Evolutionary conservation across 1,284 basidiomycete genomes (phyloP).

Genomic region (Mixia osmundae): DNA sequence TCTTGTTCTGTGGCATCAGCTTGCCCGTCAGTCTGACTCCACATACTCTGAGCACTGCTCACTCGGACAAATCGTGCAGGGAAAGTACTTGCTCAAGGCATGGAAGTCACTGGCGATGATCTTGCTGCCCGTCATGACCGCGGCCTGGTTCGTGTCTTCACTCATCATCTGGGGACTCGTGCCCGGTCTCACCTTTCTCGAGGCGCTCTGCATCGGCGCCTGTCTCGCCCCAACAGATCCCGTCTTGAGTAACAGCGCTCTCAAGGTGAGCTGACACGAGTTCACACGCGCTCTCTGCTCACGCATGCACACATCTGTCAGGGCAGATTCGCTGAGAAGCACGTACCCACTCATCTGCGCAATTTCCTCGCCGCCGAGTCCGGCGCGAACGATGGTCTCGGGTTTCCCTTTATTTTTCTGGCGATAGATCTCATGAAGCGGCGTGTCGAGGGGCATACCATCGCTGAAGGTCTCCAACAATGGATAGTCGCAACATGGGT

Average conservation of each 20-base stretch:
- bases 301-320: no score
- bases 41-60: conserved; percentile 12
- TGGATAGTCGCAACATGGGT: conserved; percentile 24
- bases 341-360: conserved; percentile 22
- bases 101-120: conserved; percentile 20
- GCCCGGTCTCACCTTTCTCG: conserved; percentile 19
- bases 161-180: conserved; percentile 22
- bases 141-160: conserved; percentile 23
- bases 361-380: conserved; percentile 27
- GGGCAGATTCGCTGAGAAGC: conserved; percentile 24
- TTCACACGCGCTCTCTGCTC: no score
- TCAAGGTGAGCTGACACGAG: no score
- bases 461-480: conserved; percentile 19
- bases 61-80: conserved; percentile 7
- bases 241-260: no score
- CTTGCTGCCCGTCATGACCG: conserved; percentile 23
- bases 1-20: conserved; percentile 24
- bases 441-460: conserved; percentile 9
- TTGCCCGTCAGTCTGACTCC: conserved; percentile 18
- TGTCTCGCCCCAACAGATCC: conserved; percentile 24
- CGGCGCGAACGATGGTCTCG: conserved; percentile 25
- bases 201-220: conserved; percentile 22
- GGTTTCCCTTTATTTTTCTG: conserved; percentile 22
- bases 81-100: conserved; percentile 19
- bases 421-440: conserved; percentile 13